Evolutionary conservation across 768 basidiomycete genomes (phyloP).

Genomic region (Boletus reticuloceps): DNA sequence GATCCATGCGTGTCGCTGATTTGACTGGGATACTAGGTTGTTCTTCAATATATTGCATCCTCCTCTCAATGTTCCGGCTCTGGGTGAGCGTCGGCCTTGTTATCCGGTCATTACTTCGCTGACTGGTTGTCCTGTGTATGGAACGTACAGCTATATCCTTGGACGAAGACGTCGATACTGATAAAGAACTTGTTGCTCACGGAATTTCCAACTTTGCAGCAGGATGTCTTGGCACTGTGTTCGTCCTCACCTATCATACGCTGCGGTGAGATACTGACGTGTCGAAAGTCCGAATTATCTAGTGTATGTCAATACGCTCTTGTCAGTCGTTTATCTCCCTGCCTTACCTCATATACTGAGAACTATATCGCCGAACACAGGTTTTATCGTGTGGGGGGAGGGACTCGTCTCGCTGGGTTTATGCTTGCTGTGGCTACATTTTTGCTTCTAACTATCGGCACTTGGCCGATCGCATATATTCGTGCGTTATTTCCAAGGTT

Average conservation of each 20-base stretch:
- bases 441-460: slow-evolving; percentile 75
- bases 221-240: slow-evolving; percentile 80
- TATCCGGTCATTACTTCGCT: neutral
- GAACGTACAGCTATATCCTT: slow-evolving; percentile 71
- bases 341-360: neutral
- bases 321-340: slow-evolving; percentile 42
- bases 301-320: slow-evolving; percentile 81
- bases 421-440: slow-evolving; percentile 77
- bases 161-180: slow-evolving; percentile 84
- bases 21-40: slow-evolving; percentile 42
- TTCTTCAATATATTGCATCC: slow-evolving; percentile 87
- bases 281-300: slow-evolving; percentile 71
- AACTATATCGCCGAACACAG: slow-evolving; percentile 24
- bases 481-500: slow-evolving; percentile 49
- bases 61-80: slow-evolving; percentile 84
- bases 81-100: slow-evolving; percentile 46
- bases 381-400: slow-evolving; percentile 94
- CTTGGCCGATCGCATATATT: slow-evolving; percentile 87
- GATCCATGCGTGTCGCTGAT: slow-evolving; percentile 12
- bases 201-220: slow-evolving; percentile 88
- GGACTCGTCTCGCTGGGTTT: slow-evolving; percentile 78
- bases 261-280: slow-evolving; percentile 1
- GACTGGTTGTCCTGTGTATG: neutral
- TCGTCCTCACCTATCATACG: slow-evolving; percentile 27
- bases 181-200: slow-evolving; percentile 90